Evolutionary conservation across 2,329 filamentous ascomycete genomes (phyloP).

Genomic region (Penicillium sp.): DNA sequence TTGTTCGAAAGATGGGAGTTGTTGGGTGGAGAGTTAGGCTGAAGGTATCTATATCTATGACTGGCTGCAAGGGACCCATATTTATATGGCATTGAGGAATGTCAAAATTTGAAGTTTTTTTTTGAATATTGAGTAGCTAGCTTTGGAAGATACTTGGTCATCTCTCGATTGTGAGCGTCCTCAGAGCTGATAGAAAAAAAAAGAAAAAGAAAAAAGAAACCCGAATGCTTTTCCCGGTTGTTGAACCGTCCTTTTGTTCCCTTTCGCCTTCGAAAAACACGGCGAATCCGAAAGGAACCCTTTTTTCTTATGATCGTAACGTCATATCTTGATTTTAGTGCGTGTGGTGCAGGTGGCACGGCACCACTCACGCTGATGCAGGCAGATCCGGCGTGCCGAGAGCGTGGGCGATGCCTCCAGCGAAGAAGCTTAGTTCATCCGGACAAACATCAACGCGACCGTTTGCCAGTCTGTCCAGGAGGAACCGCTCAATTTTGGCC

Average conservation of each 20-base stretch:
- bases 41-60: too few relatives aligned
- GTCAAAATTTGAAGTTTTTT: too few relatives aligned
- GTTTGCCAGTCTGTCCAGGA: constrained; percentile 34
- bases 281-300: constrained; percentile 8
- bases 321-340: constrained; percentile 15
- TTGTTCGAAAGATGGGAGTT: too few relatives aligned
- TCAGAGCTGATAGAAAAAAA: constrained; percentile 3
- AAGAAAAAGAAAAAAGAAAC: too few relatives aligned
- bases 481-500: constrained; percentile 34
- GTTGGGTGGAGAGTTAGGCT: too few relatives aligned
- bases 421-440: constrained; percentile 42
- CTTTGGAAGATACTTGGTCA: too few relatives aligned
- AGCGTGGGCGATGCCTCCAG: constrained; percentile 37
- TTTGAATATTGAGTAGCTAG: too few relatives aligned
- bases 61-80: too few relatives aligned
- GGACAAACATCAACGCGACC: constrained; percentile 32
- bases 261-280: constrained; percentile 5
- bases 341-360: neutral
- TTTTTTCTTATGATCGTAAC: constrained; percentile 24
- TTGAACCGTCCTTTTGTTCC: constrained; percentile 10
- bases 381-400: constrained; percentile 24
- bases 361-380: constrained; percentile 1
- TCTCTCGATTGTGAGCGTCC: too few relatives aligned
- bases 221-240: constrained; percentile 11
- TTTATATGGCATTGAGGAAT: too few relatives aligned